These are phyloP conservation scores for Vigna hirtella DNA, from an alignment of 306 rosid genomes.

Conservation along the genomic window DNA sequence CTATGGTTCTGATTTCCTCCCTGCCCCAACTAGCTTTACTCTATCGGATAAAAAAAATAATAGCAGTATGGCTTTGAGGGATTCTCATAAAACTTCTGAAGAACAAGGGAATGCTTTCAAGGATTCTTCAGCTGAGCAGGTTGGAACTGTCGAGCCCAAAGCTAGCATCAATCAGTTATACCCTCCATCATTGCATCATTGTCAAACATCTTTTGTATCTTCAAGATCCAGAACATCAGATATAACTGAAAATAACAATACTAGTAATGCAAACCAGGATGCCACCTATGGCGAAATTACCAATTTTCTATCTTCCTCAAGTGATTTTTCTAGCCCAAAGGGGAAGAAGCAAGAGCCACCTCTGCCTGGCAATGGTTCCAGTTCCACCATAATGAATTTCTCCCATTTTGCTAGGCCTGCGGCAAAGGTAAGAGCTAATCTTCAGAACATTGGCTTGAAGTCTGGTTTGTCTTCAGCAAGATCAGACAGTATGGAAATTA, in stretches of 20 bases:
- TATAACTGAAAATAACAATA: constrained; percentile 49
- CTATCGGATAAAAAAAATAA: constrained; percentile 57
- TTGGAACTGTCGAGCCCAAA: constrained; percentile 56
- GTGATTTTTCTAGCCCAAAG: constrained; percentile 56
- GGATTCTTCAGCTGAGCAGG: constrained; percentile 57
- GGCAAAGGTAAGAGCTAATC: constrained; percentile 70
- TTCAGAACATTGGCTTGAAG: constrained; percentile 58
- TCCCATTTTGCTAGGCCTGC: constrained; percentile 94
- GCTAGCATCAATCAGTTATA: constrained; percentile 51
- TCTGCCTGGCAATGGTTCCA: constrained; percentile 53
- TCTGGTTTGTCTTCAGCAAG: constrained; percentile 51
- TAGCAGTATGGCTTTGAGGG: constrained; percentile 58
- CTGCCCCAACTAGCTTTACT: constrained; percentile 52
- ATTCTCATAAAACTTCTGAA: constrained; percentile 53
- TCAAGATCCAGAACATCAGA: constrained; percentile 59
- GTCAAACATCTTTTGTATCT: constrained; percentile 61
- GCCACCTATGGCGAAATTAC: constrained; percentile 50
- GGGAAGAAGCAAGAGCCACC: constrained; percentile 63
- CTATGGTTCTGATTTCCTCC: constrained; percentile 66
- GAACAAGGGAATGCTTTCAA: constrained; percentile 61
- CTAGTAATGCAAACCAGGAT: constrained; percentile 49
- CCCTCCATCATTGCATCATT: constrained; percentile 58
- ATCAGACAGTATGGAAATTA: constrained; percentile 48
- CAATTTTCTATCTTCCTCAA: constrained; percentile 58
- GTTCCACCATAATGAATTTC: constrained; percentile 68